Evolutionary conservation across 2,329 filamentous ascomycete genomes (phyloP).

Genomic region (Penicillium sp.): DNA sequence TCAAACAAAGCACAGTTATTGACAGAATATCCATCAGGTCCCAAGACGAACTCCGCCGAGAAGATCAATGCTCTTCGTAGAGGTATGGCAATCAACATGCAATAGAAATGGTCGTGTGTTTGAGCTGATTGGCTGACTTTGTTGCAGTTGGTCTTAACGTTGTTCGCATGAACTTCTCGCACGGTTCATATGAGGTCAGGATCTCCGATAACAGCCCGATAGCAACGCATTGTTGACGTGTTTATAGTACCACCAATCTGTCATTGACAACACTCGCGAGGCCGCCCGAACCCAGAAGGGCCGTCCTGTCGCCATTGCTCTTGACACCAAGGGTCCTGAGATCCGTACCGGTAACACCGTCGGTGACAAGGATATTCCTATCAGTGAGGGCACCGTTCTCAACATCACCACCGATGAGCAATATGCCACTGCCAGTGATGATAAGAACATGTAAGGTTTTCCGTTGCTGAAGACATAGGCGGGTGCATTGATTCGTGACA

Average conservation of each 20-base stretch:
- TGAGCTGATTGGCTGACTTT: conserved; percentile 19
- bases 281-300: conserved; percentile 75
- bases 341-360: conserved; percentile 77
- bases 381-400: conserved; percentile 75
- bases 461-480: background rate
- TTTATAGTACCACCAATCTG: conserved; percentile 83
- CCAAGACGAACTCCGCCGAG: conserved; percentile 97
- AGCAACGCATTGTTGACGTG: conserved; percentile 15
- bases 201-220: background rate
- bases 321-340: conserved; percentile 80
- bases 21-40: conserved; percentile 51
- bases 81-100: conserved; percentile 38
- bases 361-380: conserved; percentile 70
- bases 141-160: conserved; percentile 79
- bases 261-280: conserved; percentile 90
- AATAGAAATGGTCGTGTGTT: background rate
- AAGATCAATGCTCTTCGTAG: conserved; percentile 91
- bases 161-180: conserved; percentile 99
- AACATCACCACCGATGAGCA: conserved; percentile 97
- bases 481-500: background rate
- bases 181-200: conserved; percentile 73
- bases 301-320: conserved; percentile 90
- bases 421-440: conserved; percentile 78
- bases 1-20: conserved; percentile 15
- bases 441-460: conserved; percentile 79